A percentile compares a stretch with the other conserved stretches of the same genome.
Conservation (phyloP, 164 flowering plant genomes). For the Litsea cubeba region DNA sequence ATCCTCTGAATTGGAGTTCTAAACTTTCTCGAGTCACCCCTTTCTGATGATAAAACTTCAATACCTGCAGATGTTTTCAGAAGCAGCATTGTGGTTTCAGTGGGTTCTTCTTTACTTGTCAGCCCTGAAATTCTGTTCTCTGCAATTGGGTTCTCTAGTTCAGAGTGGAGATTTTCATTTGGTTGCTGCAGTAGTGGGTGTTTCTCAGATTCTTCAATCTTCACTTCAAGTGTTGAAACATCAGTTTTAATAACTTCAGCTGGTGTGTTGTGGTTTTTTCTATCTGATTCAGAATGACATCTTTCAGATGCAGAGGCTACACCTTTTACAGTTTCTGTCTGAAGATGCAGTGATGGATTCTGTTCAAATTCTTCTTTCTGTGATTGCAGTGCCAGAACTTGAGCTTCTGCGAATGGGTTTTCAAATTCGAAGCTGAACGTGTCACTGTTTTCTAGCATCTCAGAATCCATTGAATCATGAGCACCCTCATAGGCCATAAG, state of each 20-base stretch:
- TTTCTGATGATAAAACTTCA: conserved; percentile 24
- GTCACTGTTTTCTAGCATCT: conserved; percentile 6
- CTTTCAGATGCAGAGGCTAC: conserved; percentile 8
- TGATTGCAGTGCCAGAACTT: conserved; percentile 1
- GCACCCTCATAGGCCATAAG: background rate
- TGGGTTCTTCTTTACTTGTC: conserved; percentile 8
- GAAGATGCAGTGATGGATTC: background rate
- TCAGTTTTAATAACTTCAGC: conserved; percentile 21
- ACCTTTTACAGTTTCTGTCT: background rate
- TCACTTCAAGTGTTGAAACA: conserved; percentile 25
- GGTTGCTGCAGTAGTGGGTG: conserved; percentile 36
- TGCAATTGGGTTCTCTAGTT: conserved; percentile 5
- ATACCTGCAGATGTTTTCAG: conserved; percentile 7
- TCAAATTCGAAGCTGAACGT: conserved; percentile 4
- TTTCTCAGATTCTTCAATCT: conserved; percentile 34
- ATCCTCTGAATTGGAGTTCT: conserved; percentile 31
- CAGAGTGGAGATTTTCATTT: conserved; percentile 6
- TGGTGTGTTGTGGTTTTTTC: conserved; percentile 17
- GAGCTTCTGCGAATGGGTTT: conserved; percentile 7
- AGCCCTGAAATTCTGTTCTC: conserved; percentile 2
- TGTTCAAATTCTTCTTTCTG: conserved; percentile 1
- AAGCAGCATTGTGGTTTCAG: conserved; percentile 1
- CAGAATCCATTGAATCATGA: conserved; percentile 3
- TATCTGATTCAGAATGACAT: conserved; percentile 2
- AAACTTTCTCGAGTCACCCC: conserved; percentile 33